Conservation (phyloP, 225 moss, liverwort and hornwort genomes). For the Bryoerythrophyllum caledonicum region DNA sequence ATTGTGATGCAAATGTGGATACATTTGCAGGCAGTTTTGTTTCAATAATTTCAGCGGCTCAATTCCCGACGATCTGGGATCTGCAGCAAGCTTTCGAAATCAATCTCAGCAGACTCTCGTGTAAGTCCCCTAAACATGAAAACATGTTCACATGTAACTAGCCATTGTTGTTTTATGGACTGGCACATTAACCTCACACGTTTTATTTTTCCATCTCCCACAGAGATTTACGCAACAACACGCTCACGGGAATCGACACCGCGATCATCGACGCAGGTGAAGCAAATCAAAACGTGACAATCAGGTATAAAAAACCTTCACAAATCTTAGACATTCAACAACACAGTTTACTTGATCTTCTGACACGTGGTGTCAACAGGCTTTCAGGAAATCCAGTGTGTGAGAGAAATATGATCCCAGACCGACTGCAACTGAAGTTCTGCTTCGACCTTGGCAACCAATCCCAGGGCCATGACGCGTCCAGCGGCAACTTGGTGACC, state of each 20-base stretch:
- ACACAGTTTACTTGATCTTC: background rate
- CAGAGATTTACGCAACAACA: conserved; percentile 63
- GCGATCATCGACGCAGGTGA: conserved; percentile 6
- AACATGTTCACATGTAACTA: background rate
- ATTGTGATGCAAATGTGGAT: background rate
- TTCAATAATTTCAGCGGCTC: conserved; percentile 47
- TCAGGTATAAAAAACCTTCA: conserved; percentile 28
- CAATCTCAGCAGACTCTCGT: conserved; percentile 23
- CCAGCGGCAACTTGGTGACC: background rate
- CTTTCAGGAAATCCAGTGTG: conserved; percentile 53
- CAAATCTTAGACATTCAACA: background rate
- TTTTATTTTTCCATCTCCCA: conserved; percentile 9
- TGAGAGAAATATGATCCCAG: background rate
- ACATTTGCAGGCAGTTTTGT: conserved; percentile 31
- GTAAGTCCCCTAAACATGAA: conserved; percentile 32
- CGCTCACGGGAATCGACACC: conserved; percentile 22
- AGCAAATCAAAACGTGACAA: conserved; percentile 32
- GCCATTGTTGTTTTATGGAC: background rate
- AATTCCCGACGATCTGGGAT: conserved; percentile 39
- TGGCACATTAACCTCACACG: background rate
- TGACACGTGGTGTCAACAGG: conserved; percentile 32
- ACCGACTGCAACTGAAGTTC: conserved; percentile 22
- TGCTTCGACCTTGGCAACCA: conserved; percentile 13
- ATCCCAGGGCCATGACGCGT: background rate
- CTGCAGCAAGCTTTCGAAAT: conserved; percentile 45